Conservation (phyloP, 2,329 filamentous ascomycete genomes). For the Volutella citrinella region DNA sequence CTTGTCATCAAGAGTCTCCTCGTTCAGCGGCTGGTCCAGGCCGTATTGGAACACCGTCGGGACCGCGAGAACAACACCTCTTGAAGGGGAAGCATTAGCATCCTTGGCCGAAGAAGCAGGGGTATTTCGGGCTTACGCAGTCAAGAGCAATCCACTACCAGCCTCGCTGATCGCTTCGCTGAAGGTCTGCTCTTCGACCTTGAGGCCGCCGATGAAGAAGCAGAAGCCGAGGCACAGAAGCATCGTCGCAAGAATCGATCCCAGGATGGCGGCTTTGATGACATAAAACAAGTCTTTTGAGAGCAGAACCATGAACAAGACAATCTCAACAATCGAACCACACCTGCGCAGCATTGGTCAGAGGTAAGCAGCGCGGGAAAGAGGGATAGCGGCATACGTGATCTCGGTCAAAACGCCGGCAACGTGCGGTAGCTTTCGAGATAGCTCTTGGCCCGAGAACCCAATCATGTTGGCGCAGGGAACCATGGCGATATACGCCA, state of each 20-base stretch:
- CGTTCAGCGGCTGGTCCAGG: conserved; percentile 25
- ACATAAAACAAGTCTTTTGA: conserved; percentile 57
- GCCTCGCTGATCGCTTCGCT: conserved; percentile 75
- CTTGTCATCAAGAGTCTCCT: conserved; percentile 43
- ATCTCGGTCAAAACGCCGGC: conserved; percentile 61
- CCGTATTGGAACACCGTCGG: conserved; percentile 56
- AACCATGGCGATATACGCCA: conserved; percentile 50
- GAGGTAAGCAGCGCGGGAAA: not conserved
- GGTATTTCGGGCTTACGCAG: conserved; percentile 58
- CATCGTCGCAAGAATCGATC: conserved; percentile 79
- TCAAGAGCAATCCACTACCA: conserved; percentile 72
- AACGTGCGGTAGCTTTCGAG: conserved; percentile 73
- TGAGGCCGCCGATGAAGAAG: conserved; percentile 73
- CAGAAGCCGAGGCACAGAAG: conserved; percentile 76
- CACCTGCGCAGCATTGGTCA: conserved; percentile 36
- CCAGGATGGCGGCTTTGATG: conserved; percentile 79
- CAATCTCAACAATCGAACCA: conserved; percentile 75
- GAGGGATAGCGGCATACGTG: conserved; percentile 36
- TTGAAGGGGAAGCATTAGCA: conserved; percentile 28
- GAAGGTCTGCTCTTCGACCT: conserved; percentile 66
- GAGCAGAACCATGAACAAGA: conserved; percentile 77
- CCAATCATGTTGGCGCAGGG: conserved; percentile 50
- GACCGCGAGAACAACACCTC: conserved; percentile 37
- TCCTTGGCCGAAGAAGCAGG: conserved; percentile 15
- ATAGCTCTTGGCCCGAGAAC: conserved; percentile 64